Evolutionary conservation across 1,139 yeast species (phyloP).

Genomic region (Yamadazyma conglobata): DNA sequence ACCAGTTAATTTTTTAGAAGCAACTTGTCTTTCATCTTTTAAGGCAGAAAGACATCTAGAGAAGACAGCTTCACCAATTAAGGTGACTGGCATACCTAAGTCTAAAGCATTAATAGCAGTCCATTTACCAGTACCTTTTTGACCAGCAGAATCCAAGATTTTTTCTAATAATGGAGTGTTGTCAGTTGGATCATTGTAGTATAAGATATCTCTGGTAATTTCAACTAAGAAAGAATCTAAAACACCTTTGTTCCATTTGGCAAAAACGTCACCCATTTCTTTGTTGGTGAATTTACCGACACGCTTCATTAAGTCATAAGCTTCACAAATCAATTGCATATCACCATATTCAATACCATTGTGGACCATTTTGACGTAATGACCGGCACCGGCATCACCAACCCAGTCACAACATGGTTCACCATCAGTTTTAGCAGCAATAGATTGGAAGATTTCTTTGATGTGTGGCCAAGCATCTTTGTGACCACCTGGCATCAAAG

Average conservation of each 20-base stretch:
- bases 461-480: constrained; percentile 98
- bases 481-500: constrained; percentile 99
- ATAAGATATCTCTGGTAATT: constrained; percentile 92
- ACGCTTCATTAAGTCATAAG: constrained; percentile 93
- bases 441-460: constrained; percentile 93
- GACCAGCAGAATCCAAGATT: constrained; percentile 96
- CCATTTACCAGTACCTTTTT: constrained; percentile 99
- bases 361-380: constrained; percentile 99
- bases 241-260: constrained; percentile 95
- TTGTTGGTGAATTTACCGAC: constrained; percentile 85
- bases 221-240: constrained; percentile 96
- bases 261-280: constrained; percentile 92
- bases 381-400: constrained; percentile 98
- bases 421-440: constrained; percentile 94
- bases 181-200: constrained; percentile 80
- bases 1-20: constrained; percentile 75
- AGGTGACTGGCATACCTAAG: constrained; percentile 96
- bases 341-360: constrained; percentile 99
- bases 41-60: constrained; percentile 93
- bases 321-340: constrained; percentile 98
- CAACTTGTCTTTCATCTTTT: constrained; percentile 85
- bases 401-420: constrained; percentile 99
- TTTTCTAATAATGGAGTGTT: constrained; percentile 93
- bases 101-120: constrained; percentile 97
- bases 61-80: constrained; percentile 98